Evolutionary conservation across 2,329 filamentous ascomycete genomes (phyloP).

Genomic region (Aspergillus sp.): DNA sequence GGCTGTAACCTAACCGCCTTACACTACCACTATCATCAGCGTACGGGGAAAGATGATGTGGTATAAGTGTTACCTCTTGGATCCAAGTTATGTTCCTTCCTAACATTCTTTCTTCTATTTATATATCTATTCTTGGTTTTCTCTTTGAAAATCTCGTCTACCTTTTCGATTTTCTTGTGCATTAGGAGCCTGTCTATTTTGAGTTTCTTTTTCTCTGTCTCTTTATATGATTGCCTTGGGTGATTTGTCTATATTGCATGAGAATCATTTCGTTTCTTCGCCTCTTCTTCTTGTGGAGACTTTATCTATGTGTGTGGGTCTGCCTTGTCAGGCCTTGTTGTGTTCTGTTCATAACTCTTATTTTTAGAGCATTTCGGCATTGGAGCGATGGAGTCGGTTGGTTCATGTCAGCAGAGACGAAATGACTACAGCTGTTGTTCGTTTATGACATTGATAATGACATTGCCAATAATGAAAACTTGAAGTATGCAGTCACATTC

Average conservation of each 20-base stretch:
- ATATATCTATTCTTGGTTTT: no score
- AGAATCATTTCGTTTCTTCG: neutral
- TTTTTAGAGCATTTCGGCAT: slow-evolving; percentile 5
- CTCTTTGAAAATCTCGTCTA: no score
- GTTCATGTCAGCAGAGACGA: slow-evolving; percentile 4
- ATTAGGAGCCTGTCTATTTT: neutral
- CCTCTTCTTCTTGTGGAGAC: neutral
- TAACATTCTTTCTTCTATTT: neutral
- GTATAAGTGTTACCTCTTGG: neutral
- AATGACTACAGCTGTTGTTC: slow-evolving; percentile 6
- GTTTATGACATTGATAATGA: neutral
- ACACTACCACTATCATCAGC: neutral
- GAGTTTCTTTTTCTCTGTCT: no score
- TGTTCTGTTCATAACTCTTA: neutral
- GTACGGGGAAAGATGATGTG: neutral
- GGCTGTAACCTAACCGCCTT: slow-evolving; percentile 29
- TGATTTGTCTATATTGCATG: neutral
- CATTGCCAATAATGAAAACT: neutral
- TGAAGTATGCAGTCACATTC: neutral
- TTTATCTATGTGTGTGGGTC: neutral
- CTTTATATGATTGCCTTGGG: neutral
- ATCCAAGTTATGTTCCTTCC: neutral
- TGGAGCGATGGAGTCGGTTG: slow-evolving; percentile 13
- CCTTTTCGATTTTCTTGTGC: neutral
- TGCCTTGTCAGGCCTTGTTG: neutral